These are phyloP conservation scores for Nannizzia gypsea DNA, from an alignment of 2,329 filamentous ascomycete genomes.

Conservation along the genomic window DNA sequence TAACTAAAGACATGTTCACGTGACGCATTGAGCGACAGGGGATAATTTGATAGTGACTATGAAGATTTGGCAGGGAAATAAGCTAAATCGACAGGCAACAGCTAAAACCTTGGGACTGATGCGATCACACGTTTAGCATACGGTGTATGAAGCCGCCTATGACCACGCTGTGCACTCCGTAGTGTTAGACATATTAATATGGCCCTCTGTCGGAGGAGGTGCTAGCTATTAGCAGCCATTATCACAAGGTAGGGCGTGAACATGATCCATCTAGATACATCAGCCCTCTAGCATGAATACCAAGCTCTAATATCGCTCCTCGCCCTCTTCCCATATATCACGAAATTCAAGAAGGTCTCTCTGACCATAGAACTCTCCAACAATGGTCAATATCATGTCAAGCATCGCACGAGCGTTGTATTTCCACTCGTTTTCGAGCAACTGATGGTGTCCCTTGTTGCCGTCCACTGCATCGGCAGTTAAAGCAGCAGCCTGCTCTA, in stretches of 20 bases:
- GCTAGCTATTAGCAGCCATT: too few relatives aligned
- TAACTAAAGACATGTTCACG: background rate
- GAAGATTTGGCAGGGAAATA: background rate
- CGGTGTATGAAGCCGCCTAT: background rate
- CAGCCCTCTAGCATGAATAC: too few relatives aligned
- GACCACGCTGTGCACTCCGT: too few relatives aligned
- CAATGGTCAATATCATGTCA: conserved; percentile 82
- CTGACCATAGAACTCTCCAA: conserved; percentile 82
- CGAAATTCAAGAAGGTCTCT: conserved; percentile 69
- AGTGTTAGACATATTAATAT: too few relatives aligned
- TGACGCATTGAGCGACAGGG: background rate
- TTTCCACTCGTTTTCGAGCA: conserved; percentile 10
- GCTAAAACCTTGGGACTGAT: background rate
- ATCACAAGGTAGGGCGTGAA: too few relatives aligned
- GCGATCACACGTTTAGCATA: background rate
- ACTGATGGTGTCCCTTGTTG: background rate
- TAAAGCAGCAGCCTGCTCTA: background rate
- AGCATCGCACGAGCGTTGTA: conserved; percentile 51
- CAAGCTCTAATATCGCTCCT: background rate
- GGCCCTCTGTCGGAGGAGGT: too few relatives aligned
- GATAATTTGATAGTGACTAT: background rate
- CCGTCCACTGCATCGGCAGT: conserved; percentile 34
- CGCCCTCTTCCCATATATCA: conserved; percentile 38
- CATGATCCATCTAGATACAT: too few relatives aligned
- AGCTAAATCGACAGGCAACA: background rate